Percentiles rank a stretch among this genome's conserved stretches.
Evolutionary conservation across 169 alveolate species (phyloP).

Genomic region (Eimeria brunetti): DNA sequence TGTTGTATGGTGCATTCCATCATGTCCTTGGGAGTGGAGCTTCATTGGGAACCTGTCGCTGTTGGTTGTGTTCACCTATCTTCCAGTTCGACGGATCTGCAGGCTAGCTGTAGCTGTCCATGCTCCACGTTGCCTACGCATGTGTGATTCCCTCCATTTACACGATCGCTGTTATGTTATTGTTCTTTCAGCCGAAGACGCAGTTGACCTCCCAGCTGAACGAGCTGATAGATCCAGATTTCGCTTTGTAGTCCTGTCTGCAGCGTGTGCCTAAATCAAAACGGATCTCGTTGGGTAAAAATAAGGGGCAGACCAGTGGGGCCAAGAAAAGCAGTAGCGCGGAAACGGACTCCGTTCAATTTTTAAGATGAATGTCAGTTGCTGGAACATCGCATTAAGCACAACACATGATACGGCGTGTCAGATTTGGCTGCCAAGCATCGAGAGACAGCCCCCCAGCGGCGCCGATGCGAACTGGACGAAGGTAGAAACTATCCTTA

Average conservation of each 20-base stretch:
- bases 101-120: not conserved
- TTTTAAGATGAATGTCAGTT: too few relatives aligned
- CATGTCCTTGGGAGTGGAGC: constrained; percentile 33
- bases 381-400: not conserved
- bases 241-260: not conserved
- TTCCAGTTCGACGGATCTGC: not conserved
- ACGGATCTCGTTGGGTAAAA: not conserved
- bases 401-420: not conserved
- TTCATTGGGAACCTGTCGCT: constrained; percentile 8
- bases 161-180: not conserved
- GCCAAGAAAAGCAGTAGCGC: not conserved
- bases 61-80: not conserved
- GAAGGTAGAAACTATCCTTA: not conserved
- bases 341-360: not conserved
- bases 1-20: constrained; percentile 10
- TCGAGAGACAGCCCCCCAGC: constrained; percentile 41
- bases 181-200: not conserved
- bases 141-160: not conserved
- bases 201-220: not conserved
- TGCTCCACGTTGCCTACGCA: not conserved
- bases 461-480: not conserved
- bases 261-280: not conserved
- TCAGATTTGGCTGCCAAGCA: not conserved
- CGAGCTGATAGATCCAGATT: not conserved
- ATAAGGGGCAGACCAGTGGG: not conserved